A percentile compares a stretch with the other conserved stretches of the same genome.
Conservation (phyloP, 768 basidiomycete genomes). For the Podaxis sp. region DNA sequence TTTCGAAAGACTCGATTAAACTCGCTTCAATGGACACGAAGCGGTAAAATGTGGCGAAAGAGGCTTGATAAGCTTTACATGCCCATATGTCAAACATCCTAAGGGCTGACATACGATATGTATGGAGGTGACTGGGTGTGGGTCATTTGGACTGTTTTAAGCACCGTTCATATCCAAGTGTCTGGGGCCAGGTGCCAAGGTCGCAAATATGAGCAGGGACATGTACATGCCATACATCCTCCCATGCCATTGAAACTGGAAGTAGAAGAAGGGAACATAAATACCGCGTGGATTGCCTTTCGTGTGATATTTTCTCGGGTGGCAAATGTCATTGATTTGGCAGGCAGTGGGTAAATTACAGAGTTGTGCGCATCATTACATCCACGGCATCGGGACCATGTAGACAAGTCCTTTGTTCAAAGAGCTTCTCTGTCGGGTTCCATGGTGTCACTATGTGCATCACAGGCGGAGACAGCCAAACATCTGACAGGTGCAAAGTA, state of each 20-base stretch:
- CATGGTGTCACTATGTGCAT: neutral
- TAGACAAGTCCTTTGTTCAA: neutral
- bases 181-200: conserved; percentile 1
- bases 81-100: neutral
- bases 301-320: neutral
- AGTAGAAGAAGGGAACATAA: conserved; percentile 10
- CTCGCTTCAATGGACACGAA: neutral
- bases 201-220: neutral
- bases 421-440: neutral
- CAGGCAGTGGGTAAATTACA: conserved; percentile 14
- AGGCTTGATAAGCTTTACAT: conserved; percentile 10
- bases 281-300: neutral
- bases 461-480: neutral
- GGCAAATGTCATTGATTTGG: conserved; percentile 10
- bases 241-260: conserved; percentile 8
- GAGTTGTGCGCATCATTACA: neutral
- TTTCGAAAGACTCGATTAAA: conserved; percentile 1
- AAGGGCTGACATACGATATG: neutral
- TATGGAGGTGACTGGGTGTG: conserved; percentile 3
- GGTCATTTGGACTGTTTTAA: neutral
- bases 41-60: neutral
- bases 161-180: neutral
- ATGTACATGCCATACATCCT: neutral
- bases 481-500: conserved; percentile 1
- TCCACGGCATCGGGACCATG: conserved; percentile 8